phyloP scores from a whole-genome alignment of 2,329 filamentous ascomycete species.

The Nemania sp. region DNA sequence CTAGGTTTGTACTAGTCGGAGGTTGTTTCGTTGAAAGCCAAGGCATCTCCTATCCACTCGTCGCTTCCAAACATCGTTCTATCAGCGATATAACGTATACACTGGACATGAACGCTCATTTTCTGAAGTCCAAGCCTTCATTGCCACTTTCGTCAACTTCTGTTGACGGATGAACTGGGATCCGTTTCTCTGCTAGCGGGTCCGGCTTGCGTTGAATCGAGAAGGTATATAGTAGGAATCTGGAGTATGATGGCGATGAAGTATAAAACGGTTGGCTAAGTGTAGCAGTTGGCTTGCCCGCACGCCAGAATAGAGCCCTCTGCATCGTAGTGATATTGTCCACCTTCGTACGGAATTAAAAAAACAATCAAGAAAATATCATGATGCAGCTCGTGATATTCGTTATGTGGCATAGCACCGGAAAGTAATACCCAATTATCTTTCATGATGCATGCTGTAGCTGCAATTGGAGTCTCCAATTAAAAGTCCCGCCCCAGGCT shows the following conservation, averaged over 20 bases:
- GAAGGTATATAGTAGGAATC: conserved; percentile 30
- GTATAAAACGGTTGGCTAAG: conserved; percentile 18
- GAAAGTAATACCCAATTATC: conserved; percentile 33
- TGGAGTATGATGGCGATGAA: conserved; percentile 6
- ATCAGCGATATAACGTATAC: conserved; percentile 34
- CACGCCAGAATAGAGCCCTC: conserved; percentile 21
- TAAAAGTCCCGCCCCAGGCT: background rate
- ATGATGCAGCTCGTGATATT: conserved; percentile 23
- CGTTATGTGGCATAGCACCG: conserved; percentile 26
- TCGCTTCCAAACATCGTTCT: conserved; percentile 14
- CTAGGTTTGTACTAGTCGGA: conserved; percentile 5
- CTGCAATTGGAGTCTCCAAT: conserved; percentile 15
- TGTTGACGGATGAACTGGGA: too few species aligned
- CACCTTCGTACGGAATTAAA: conserved; percentile 29
- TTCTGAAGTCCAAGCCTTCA: conserved; percentile 13
- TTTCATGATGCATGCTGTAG: conserved; percentile 32
- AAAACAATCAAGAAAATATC: conserved; percentile 19
- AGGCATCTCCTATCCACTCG: conserved; percentile 20
- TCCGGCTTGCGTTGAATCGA: conserved; percentile 6
- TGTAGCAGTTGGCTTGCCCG: conserved; percentile 20
- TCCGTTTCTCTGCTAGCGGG: conserved; percentile 4
- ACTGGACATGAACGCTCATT: conserved; percentile 23
- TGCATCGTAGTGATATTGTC: conserved; percentile 28
- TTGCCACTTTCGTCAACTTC: background rate
- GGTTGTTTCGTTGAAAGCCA: conserved; percentile 7